A percentile compares a stretch with the other conserved stretches of the same genome.
Conservation (phyloP, 116 monocot species). For the Iris pallida region DNA sequence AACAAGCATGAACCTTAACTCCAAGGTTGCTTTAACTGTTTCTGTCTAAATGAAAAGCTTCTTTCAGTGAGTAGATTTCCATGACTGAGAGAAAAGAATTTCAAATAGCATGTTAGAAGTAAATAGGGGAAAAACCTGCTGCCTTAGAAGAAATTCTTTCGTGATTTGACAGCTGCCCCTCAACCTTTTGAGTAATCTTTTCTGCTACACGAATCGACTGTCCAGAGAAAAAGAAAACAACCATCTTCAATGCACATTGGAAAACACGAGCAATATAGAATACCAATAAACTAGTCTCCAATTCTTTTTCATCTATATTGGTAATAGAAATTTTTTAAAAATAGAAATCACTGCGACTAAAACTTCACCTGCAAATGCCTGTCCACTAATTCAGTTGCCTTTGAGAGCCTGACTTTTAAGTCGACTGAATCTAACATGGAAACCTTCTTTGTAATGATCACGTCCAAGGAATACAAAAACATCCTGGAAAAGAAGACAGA, state of each 20-base stretch:
- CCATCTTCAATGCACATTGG: neutral
- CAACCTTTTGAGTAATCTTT: conserved; percentile 98
- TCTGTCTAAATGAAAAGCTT: too few species aligned
- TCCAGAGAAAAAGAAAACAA: conserved; percentile 13
- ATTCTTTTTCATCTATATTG: neutral
- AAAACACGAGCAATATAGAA: conserved; percentile 1
- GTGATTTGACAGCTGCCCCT: conserved; percentile 97
- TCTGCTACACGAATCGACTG: conserved; percentile 99
- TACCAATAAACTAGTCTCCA: conserved; percentile 1
- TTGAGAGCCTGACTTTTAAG: conserved; percentile 79
- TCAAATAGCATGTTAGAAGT: neutral
- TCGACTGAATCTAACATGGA: conserved; percentile 97
- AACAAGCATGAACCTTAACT: too few species aligned
- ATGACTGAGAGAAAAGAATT: too few species aligned
- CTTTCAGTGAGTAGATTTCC: too few species aligned
- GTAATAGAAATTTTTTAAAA: neutral
- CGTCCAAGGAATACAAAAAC: too few species aligned
- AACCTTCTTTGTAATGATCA: too few species aligned
- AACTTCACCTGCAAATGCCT: conserved; percentile 79
- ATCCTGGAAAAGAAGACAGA: too few species aligned
- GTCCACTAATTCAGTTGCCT: conserved; percentile 91
- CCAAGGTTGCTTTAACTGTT: too few species aligned
- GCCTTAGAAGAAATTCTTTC: conserved; percentile 94
- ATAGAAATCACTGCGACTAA: neutral
- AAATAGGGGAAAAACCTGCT: conserved; percentile 51